These are phyloP conservation scores for Allium fistulosum DNA, from an alignment of 106 monocot species.

Conservation along the genomic window DNA sequence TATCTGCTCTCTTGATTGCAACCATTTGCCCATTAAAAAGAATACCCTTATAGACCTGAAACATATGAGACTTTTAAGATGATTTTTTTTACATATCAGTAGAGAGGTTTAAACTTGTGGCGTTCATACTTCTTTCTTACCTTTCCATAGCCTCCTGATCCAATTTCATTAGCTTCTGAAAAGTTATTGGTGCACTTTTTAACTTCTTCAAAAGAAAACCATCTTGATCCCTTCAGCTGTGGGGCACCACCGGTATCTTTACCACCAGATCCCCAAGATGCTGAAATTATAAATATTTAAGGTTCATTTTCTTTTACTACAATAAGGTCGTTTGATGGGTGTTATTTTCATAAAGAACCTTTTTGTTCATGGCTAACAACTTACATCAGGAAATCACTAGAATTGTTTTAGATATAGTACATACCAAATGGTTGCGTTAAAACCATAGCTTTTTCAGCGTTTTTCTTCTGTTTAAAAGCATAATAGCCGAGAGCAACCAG, in stretches of 20 bases:
- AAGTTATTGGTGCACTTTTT: constrained; percentile 67
- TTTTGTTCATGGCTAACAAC: no score
- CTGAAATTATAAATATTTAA: constrained; percentile 18
- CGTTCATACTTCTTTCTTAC: constrained; percentile 15
- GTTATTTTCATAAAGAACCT: no score
- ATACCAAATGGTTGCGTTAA: constrained; percentile 62
- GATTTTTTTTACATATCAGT: not conserved
- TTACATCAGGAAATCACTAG: not conserved
- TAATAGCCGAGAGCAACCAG: constrained; percentile 36
- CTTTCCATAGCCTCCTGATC: constrained; percentile 81
- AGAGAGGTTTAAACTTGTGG: not conserved
- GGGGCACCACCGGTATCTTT: constrained; percentile 52
- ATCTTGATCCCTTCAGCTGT: constrained; percentile 75
- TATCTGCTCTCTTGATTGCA: constrained; percentile 56
- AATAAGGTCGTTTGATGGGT: no score
- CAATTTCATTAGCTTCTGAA: constrained; percentile 61
- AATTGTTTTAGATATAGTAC: not conserved
- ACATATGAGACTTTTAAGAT: not conserved
- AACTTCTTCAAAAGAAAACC: constrained; percentile 66
- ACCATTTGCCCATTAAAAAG: constrained; percentile 45
- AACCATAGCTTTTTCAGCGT: constrained; percentile 39
- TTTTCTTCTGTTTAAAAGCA: constrained; percentile 66
- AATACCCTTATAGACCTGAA: constrained; percentile 57
- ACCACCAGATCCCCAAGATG: constrained; percentile 45
- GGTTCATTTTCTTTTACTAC: no score